Evolutionary conservation across 2,329 filamentous ascomycete species (phyloP).

Genomic region (Aspergillus versicolor): DNA sequence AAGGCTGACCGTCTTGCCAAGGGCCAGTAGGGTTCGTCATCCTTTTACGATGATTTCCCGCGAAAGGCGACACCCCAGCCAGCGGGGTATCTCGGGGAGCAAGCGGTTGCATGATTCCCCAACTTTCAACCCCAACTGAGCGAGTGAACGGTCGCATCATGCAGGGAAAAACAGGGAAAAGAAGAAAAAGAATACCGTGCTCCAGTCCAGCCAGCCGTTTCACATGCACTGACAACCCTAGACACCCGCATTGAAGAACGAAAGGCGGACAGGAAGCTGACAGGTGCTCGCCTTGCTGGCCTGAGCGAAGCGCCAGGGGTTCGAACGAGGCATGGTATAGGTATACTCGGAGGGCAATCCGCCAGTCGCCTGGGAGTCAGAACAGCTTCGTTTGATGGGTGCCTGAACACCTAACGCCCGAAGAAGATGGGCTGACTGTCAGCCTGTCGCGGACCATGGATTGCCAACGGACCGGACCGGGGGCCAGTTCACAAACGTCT

Average conservation of each 20-base stretch:
- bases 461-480: conserved; percentile 21
- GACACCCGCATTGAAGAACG: background rate
- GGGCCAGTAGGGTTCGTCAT: background rate
- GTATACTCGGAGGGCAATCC: background rate
- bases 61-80: background rate
- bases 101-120: conserved; percentile 1
- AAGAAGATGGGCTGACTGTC: background rate
- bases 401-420: conserved; percentile 11
- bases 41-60: conserved; percentile 5
- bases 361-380: background rate
- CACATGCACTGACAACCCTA: conserved; percentile 2
- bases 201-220: background rate
- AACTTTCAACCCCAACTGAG: background rate
- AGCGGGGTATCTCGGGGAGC: conserved; percentile 1
- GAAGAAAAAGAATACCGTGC: background rate
- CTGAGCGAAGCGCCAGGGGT: background rate
- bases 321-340: background rate
- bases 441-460: background rate
- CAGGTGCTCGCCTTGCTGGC: background rate
- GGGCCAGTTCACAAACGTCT: background rate
- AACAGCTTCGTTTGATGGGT: conserved; percentile 5
- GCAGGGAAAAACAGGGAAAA: background rate
- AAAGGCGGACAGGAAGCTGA: background rate
- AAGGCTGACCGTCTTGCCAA: background rate
- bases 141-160: background rate